Conservation (phyloP, 2,329 filamentous ascomycete species). For the Onygena corvina region DNA sequence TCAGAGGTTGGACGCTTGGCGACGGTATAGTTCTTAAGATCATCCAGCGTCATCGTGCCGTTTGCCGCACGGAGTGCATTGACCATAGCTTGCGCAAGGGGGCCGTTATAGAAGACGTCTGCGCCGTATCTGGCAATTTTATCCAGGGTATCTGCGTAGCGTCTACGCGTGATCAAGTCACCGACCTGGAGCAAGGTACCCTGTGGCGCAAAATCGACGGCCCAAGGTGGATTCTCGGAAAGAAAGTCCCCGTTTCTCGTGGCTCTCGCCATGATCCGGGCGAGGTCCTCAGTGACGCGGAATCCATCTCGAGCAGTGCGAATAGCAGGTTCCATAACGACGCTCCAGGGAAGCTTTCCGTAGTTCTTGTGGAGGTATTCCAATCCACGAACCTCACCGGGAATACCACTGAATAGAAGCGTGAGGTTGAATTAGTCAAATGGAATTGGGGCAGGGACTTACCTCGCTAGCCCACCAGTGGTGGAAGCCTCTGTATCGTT, state of each 20-base stretch:
- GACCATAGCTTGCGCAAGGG: constrained; percentile 63
- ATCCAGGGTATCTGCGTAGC: constrained; percentile 70
- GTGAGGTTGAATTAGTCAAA: background rate
- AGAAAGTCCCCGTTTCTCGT: constrained; percentile 51
- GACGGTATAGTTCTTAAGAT: constrained; percentile 63
- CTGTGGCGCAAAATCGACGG: constrained; percentile 76
- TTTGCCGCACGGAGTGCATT: constrained; percentile 53
- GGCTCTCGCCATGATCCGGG: constrained; percentile 56
- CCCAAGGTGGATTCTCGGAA: constrained; percentile 63
- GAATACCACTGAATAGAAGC: constrained; percentile 37
- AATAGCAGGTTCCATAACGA: constrained; percentile 62
- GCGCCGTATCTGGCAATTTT: constrained; percentile 61
- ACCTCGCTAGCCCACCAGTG: constrained; percentile 57
- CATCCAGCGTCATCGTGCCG: constrained; percentile 74
- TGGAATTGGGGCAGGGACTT: constrained; percentile 11
- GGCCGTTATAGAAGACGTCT: constrained; percentile 61
- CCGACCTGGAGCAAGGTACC: constrained; percentile 60
- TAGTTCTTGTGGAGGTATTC: constrained; percentile 59
- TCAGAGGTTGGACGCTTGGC: constrained; percentile 50
- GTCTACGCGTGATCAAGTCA: constrained; percentile 65
- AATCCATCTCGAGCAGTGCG: constrained; percentile 64
- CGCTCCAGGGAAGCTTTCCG: constrained; percentile 54
- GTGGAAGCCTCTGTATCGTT: constrained; percentile 57
- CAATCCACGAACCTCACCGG: constrained; percentile 57
- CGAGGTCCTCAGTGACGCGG: constrained; percentile 57